These are phyloP conservation scores for Candida orba DNA, from an alignment of 805 yeast genomes.

Conservation along the genomic window DNA sequence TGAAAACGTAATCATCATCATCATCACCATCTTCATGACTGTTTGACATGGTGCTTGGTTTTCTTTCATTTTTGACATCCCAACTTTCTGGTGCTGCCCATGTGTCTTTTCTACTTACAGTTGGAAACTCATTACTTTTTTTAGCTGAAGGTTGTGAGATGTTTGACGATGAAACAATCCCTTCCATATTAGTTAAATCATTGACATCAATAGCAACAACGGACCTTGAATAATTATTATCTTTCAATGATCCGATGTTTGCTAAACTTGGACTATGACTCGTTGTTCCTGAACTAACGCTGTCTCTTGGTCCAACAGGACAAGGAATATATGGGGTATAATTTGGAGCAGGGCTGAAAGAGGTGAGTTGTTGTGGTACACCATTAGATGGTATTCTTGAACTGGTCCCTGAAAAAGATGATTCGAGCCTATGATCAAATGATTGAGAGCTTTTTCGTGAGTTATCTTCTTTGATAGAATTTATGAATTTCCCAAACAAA, in stretches of 20 bases:
- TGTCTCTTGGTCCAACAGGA: slow-evolving; percentile 1
- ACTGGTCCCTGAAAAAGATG: slow-evolving; percentile 6
- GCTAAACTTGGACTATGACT: slow-evolving; percentile 5
- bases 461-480: slow-evolving; percentile 21
- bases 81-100: slow-evolving; percentile 60
- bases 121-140: not conserved
- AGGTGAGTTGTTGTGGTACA: slow-evolving; percentile 6
- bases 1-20: slow-evolving; percentile 29
- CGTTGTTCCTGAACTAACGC: not conserved
- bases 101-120: slow-evolving; percentile 11
- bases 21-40: slow-evolving; percentile 20
- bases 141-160: not conserved
- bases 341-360: not conserved
- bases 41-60: slow-evolving; percentile 2
- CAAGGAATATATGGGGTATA: not conserved
- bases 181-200: slow-evolving; percentile 43
- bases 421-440: not conserved
- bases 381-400: slow-evolving; percentile 12
- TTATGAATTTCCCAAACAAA: slow-evolving; percentile 23
- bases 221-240: slow-evolving; percentile 21
- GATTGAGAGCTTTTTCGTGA: not conserved
- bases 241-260: slow-evolving; percentile 1
- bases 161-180: slow-evolving; percentile 29
- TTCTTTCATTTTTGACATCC: slow-evolving; percentile 40
- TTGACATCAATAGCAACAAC: slow-evolving; percentile 33